Evolutionary conservation across 257 asterid species (phyloP).

Genomic region (Plectranthus barbatus): DNA sequence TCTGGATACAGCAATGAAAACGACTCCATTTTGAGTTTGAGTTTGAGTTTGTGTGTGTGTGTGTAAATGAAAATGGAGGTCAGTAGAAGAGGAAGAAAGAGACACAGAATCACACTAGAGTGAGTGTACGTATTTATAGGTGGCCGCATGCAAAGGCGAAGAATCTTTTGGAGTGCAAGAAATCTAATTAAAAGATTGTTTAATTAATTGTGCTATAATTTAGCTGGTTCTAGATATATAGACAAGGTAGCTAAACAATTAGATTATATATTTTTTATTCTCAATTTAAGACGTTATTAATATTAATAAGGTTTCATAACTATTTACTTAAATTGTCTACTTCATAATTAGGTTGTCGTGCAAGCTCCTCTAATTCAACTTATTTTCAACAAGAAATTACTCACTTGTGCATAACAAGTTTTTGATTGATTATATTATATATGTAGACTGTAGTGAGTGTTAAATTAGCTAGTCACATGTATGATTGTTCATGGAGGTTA

Average conservation of each 20-base stretch:
- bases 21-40: constrained; percentile 16
- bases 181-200: background rate
- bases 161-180: background rate
- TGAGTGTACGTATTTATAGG: background rate
- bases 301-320: too few species aligned
- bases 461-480: background rate
- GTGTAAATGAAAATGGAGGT: background rate
- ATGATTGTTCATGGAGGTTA: background rate
- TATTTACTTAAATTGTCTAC: too few species aligned
- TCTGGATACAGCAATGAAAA: constrained; percentile 21
- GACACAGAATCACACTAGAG: background rate
- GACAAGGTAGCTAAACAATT: background rate
- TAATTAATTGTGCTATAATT: background rate
- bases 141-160: background rate
- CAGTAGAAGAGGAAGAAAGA: too few species aligned
- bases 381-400: too few species aligned
- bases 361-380: too few species aligned
- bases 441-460: too few species aligned
- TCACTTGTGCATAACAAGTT: too few species aligned
- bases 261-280: too few species aligned
- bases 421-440: too few species aligned
- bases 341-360: too few species aligned
- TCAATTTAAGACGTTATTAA: too few species aligned
- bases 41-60: too few species aligned
- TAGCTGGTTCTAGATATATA: background rate